Percentiles rank a stretch among this genome's conserved stretches.
phyloP scores from a whole-genome alignment of 208 protist genomes.

The Wallacemonas rigidus region DNA sequence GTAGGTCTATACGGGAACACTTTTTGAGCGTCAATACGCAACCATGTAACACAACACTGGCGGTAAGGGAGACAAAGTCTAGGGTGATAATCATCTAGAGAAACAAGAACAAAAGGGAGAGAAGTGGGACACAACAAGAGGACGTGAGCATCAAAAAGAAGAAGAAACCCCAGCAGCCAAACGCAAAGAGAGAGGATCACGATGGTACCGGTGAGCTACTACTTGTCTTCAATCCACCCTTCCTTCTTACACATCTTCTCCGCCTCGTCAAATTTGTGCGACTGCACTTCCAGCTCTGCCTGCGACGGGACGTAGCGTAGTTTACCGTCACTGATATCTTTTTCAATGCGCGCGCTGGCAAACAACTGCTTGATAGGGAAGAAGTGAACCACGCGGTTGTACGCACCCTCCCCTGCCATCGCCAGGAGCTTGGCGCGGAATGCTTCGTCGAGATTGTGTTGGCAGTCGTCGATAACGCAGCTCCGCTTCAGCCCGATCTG shows the following conservation, averaged over 20 bases:
- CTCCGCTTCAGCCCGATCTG: constrained; percentile 48
- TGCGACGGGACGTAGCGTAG: constrained; percentile 37
- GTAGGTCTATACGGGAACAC: too few species aligned
- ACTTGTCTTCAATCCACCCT: constrained; percentile 61
- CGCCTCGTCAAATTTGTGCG: constrained; percentile 28
- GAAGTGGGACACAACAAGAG: constrained; percentile 6
- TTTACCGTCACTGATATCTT: constrained; percentile 53
- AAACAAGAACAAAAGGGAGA: constrained; percentile 7
- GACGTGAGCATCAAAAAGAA: constrained; percentile 20
- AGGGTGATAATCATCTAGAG: constrained; percentile 15
- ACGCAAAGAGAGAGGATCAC: background rate
- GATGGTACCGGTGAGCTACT: background rate
- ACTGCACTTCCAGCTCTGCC: constrained; percentile 59
- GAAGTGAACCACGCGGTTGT: constrained; percentile 52
- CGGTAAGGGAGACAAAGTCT: background rate
- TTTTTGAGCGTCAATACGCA: too few species aligned
- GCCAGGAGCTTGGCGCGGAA: constrained; percentile 58
- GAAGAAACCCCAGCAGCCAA: background rate
- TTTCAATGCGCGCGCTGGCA: constrained; percentile 54
- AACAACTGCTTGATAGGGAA: constrained; percentile 72
- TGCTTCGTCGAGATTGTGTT: constrained; percentile 46
- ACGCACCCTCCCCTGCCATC: constrained; percentile 30
- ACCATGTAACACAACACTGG: too few species aligned
- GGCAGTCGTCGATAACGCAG: constrained; percentile 72
- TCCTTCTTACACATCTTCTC: constrained; percentile 50